These are phyloP conservation scores for Arthromyces matolae DNA, from an alignment of 768 basidiomycete genomes.

Conservation along the genomic window DNA sequence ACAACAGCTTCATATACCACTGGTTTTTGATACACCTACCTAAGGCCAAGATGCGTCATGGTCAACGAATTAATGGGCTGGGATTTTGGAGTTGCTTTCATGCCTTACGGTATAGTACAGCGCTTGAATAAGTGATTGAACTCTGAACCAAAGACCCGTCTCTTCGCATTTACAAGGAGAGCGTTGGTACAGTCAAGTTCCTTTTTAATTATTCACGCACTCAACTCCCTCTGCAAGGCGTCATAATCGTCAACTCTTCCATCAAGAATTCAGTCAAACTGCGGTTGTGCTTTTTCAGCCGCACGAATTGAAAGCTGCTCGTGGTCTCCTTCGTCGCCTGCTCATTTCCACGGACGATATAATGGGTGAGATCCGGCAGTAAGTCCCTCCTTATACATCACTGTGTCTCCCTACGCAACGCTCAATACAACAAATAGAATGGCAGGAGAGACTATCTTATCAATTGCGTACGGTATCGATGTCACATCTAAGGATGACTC, in stretches of 20 bases:
- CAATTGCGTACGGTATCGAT: conserved; percentile 33
- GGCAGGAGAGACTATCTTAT: conserved; percentile 25
- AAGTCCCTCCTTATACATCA: conserved; percentile 6
- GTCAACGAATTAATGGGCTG: conserved; percentile 21
- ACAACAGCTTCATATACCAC: neutral
- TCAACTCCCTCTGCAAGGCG: conserved; percentile 26
- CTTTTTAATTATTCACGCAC: neutral
- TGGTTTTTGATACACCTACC: neutral
- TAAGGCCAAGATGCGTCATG: conserved; percentile 29
- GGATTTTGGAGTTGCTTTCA: conserved; percentile 14
- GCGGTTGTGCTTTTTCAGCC: conserved; percentile 23
- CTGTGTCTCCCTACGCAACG: too few relatives aligned
- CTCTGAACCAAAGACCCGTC: too few relatives aligned
- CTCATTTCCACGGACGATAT: conserved; percentile 29
- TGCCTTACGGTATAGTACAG: conserved; percentile 13
- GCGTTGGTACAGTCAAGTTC: neutral
- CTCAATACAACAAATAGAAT: conserved; percentile 8
- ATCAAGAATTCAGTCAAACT: conserved; percentile 27
- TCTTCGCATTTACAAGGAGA: conserved; percentile 3
- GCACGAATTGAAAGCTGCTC: conserved; percentile 24
- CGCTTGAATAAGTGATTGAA: too few relatives aligned
- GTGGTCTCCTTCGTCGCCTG: conserved; percentile 24
- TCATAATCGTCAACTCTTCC: conserved; percentile 27
- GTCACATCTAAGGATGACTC: conserved; percentile 29
- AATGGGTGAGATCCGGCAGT: conserved; percentile 24